Evolutionary conservation across 2,329 filamentous ascomycete species (phyloP), one percentile per base, ranked within the genome.

Genomic region (Calonectria ilicicola): DNA sequence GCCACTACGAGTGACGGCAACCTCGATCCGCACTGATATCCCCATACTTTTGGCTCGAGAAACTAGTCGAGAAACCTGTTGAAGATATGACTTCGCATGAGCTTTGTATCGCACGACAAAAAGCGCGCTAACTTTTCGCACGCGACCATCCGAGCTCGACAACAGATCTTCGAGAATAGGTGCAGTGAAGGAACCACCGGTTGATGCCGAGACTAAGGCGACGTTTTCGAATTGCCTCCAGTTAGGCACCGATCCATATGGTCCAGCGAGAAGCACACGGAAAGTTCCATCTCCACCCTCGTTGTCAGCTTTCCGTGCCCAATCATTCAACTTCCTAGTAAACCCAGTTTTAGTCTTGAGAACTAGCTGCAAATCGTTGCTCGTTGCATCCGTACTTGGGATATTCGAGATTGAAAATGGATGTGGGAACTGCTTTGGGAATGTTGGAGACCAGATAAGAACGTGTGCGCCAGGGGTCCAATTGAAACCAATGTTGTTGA

Each of bases 401-500:
- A 76, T 74, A 46, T 68, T 79, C 1, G 70, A 63, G 15, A 80
- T 80, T 0, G 78, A 80, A 14, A 80, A 80, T 0, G 78, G 78
- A 60, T 80, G 78, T 0, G 78, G 76, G 2, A 72, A 79, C 44
- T 80, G 76, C 67, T 76, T 75, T 29, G 74, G 63, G 10, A 80
- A 78, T 2, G 65, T 65, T 3, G 79, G 77, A n/a, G 67, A 71
- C 79, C 79, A 81, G 17, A 81, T 60, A 8, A 81, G 67, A 8
- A 81, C 70, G 53, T 81, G 79, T 49, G 81, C 79, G 12, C 79
- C 79, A 0, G 79, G 77, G 5, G 26, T 69, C 79, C 79, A 81
- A 1, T 19, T 70, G 4, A 80, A 80, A 0, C 72, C 72, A 12
- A 75, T 68, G 5, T 78, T 78, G 17, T 66, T 75, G 23, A 80